phyloP scores from a whole-genome alignment of 1,284 basidiomycete genomes.

The Sanghuangporus weigelae region DNA sequence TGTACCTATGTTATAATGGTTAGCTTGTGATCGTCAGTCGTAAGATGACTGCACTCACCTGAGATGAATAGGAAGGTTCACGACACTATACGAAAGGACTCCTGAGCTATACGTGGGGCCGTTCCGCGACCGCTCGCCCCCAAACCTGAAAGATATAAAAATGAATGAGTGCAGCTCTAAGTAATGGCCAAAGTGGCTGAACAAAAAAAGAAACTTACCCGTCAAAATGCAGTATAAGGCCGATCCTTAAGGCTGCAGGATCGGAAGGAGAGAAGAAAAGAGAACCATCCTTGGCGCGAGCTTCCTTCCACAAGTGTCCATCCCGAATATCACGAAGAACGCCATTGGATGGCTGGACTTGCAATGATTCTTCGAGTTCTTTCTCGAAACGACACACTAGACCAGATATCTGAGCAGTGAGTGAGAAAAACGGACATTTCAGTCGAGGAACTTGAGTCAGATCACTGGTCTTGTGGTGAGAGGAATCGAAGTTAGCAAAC shows the following conservation, averaged over 20 bases:
- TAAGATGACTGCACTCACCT: no score
- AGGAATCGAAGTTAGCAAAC: no score
- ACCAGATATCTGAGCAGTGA: slow-evolving; percentile 3
- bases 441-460: background rate
- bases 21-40: no score
- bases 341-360: background rate
- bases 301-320: slow-evolving; percentile 15
- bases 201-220: no score
- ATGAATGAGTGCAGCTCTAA: no score
- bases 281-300: slow-evolving; percentile 10
- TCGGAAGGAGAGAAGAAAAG: slow-evolving; percentile 14
- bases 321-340: slow-evolving; percentile 5
- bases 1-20: no score
- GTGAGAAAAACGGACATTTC: background rate
- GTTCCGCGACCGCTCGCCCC: background rate
- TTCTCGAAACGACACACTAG: slow-evolving; percentile 4
- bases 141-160: no score
- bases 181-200: no score
- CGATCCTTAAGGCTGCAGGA: slow-evolving; percentile 1
- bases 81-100: slow-evolving; percentile 10
- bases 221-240: slow-evolving; percentile 7
- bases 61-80: slow-evolving; percentile 5
- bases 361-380: background rate
- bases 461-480: no score
- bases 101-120: slow-evolving; percentile 3